Conservation (phyloP, 495 filamentous ascomycete genomes). For the Tuber umbilicatum region DNA sequence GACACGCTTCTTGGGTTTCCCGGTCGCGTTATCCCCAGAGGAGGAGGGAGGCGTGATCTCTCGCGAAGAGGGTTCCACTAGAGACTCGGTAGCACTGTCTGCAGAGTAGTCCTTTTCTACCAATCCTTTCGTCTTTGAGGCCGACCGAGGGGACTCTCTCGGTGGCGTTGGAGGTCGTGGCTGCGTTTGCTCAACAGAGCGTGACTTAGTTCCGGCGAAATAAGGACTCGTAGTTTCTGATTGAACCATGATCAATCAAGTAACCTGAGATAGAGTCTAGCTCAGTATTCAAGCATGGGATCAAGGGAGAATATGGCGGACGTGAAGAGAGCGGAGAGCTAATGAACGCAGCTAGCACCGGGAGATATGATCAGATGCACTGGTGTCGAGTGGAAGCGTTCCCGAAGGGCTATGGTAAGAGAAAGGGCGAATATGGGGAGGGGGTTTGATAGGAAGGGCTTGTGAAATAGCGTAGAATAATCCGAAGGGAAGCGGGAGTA, state of each 20-base stretch:
- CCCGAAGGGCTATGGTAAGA: not conserved
- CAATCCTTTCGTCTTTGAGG: constrained; percentile 16
- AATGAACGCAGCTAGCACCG: not conserved
- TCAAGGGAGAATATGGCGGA: not conserved
- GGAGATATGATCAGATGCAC: not conserved
- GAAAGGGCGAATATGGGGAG: not conserved
- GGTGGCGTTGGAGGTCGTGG: constrained; percentile 38
- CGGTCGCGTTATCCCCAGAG: constrained; percentile 54
- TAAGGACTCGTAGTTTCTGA: constrained; percentile 27
- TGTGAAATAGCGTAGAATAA: not conserved
- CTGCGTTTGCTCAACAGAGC: constrained; percentile 22
- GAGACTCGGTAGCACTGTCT: constrained; percentile 25
- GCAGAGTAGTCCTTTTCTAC: constrained; percentile 15
- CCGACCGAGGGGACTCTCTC: constrained; percentile 35
- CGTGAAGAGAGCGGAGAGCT: not conserved
- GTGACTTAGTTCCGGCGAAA: constrained; percentile 22
- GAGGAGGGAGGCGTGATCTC: constrained; percentile 55
- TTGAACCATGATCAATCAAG: constrained; percentile 19
- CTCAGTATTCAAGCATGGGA: not conserved
- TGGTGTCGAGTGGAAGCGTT: not conserved
- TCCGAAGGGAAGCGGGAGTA: not conserved
- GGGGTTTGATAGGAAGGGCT: not conserved
- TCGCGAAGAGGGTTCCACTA: constrained; percentile 39
- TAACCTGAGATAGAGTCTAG: not conserved
- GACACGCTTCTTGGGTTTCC: constrained; percentile 59